These are phyloP conservation scores for Ascosphaera apis DNA, from an alignment of 2,329 filamentous ascomycete genomes.

Conservation along the genomic window DNA sequence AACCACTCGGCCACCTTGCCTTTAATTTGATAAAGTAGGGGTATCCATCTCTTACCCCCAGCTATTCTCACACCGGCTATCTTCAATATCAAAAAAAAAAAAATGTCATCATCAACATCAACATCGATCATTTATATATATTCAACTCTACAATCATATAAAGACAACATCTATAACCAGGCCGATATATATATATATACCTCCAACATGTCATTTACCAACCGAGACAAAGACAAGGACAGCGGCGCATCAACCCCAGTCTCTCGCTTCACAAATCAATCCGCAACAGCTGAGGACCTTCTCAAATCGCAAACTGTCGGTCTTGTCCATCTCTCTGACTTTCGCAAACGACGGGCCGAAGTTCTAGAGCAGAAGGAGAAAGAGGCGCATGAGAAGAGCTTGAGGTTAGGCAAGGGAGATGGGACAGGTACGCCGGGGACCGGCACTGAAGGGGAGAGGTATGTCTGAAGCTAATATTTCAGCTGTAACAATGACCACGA, in stretches of 20 bases:
- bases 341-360: conserved; percentile 84
- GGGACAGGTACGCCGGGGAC: conserved; percentile 24
- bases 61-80: too few relatives aligned
- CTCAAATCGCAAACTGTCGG: conserved; percentile 75
- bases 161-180: too few relatives aligned
- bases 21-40: too few relatives aligned
- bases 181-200: too few relatives aligned
- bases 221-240: too few relatives aligned
- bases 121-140: too few relatives aligned
- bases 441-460: conserved; percentile 24
- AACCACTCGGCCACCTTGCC: conserved; percentile 1
- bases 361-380: conserved; percentile 78
- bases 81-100: too few relatives aligned
- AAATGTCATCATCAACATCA: too few relatives aligned
- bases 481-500: background rate
- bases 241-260: too few relatives aligned
- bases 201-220: too few relatives aligned
- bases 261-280: conserved; percentile 43
- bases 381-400: conserved; percentile 44
- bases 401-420: conserved; percentile 11
- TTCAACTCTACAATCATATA: too few relatives aligned
- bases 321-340: conserved; percentile 76
- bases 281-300: conserved; percentile 54
- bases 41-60: too few relatives aligned
- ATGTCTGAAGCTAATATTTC: conserved; percentile 9